A percentile compares a stretch with the other conserved stretches of the same genome.
Conservation (phyloP, 2,329 filamentous ascomycete genomes). For the Claviceps maximensis region DNA sequence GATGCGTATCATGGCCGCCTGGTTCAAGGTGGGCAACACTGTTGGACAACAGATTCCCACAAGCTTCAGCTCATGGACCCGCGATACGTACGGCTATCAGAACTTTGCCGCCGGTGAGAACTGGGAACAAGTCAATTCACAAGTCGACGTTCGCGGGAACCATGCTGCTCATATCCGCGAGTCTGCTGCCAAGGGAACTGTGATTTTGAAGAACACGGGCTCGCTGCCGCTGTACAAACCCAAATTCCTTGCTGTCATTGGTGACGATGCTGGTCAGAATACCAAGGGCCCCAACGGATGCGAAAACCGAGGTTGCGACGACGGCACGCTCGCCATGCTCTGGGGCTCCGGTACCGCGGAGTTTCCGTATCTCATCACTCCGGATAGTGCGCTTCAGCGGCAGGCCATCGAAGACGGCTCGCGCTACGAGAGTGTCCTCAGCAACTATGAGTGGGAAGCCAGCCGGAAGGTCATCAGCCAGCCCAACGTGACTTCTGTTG, state of each 20-base stretch:
- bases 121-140: slow-evolving; percentile 59
- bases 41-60: slow-evolving; percentile 36
- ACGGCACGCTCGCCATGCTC: slow-evolving; percentile 56
- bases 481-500: slow-evolving; percentile 57
- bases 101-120: slow-evolving; percentile 50
- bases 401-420: slow-evolving; percentile 47
- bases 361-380: slow-evolving; percentile 65
- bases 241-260: slow-evolving; percentile 63
- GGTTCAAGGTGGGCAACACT: slow-evolving; percentile 51
- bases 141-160: slow-evolving; percentile 69
- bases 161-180: slow-evolving; percentile 64
- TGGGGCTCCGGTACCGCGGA: slow-evolving; percentile 68
- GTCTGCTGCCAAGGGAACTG: slow-evolving; percentile 65
- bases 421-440: slow-evolving; percentile 51
- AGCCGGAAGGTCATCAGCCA: slow-evolving; percentile 47
- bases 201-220: slow-evolving; percentile 77
- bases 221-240: slow-evolving; percentile 68
- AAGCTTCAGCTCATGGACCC: slow-evolving; percentile 85
- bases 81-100: slow-evolving; percentile 57
- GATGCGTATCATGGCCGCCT: slow-evolving; percentile 63
- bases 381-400: slow-evolving; percentile 54
- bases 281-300: slow-evolving; percentile 69
- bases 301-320: slow-evolving; percentile 47
- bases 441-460: slow-evolving; percentile 49
- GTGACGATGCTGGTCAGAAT: slow-evolving; percentile 70